Conservation (phyloP, 495 filamentous ascomycete genomes). For the Podospora appendiculata region DNA sequence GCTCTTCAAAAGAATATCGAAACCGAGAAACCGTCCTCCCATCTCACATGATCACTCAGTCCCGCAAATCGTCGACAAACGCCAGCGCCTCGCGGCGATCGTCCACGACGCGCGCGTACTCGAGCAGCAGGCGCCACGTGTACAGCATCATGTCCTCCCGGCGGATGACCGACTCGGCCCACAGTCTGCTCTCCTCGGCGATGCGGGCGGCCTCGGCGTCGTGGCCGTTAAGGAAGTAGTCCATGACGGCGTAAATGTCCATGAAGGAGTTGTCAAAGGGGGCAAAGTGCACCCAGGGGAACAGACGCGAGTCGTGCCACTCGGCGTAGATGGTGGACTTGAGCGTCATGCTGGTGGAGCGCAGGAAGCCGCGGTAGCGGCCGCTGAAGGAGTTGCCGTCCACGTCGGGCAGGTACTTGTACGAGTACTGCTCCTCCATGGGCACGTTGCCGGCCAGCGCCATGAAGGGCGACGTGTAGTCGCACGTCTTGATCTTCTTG, state of each 20-base stretch:
- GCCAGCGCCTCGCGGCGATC: constrained; percentile 2
- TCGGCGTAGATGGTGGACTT: constrained; percentile 46
- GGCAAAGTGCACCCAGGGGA: constrained; percentile 45
- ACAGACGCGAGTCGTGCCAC: constrained; percentile 49
- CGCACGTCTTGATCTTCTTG: constrained; percentile 3
- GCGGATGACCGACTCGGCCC: constrained; percentile 32
- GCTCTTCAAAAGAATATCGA: no score
- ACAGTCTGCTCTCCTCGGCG: constrained; percentile 33
- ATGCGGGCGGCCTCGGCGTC: constrained; percentile 31
- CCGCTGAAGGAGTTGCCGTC: constrained; percentile 51
- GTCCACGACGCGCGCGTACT: constrained; percentile 32
- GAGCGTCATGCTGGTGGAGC: constrained; percentile 30
- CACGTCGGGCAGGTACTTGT: constrained; percentile 45
- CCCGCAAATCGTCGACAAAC: not conserved
- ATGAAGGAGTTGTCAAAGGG: constrained; percentile 25
- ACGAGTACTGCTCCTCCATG: constrained; percentile 49
- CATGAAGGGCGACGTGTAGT: constrained; percentile 26
- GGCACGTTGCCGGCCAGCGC: constrained; percentile 18
- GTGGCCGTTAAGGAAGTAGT: constrained; percentile 4
- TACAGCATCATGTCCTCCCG: constrained; percentile 34
- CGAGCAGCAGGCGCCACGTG: constrained; percentile 36
- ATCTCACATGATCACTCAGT: not conserved
- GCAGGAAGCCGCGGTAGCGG: constrained; percentile 42
- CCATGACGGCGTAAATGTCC: constrained; percentile 33
- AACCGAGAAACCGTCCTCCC: no score